Percentiles rank a stretch among this genome's conserved stretches.
Conservation (phyloP, 2,329 filamentous ascomycete genomes). For the Pseudogymnoascus sp. region DNA sequence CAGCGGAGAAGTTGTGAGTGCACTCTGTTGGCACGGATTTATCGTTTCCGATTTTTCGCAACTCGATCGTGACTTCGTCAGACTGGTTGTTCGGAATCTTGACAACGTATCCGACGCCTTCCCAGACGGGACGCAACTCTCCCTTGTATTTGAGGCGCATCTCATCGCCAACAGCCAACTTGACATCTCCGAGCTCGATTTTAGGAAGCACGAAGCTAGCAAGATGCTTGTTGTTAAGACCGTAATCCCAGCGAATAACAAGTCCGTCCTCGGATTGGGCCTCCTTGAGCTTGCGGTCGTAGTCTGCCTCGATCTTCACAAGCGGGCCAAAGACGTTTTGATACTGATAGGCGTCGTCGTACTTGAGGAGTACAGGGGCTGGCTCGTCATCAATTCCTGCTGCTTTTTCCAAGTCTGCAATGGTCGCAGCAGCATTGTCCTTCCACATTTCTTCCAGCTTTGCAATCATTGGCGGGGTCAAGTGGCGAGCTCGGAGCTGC, state of each 20-base stretch:
- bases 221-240: constrained; percentile 93
- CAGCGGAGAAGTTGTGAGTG: constrained; percentile 94
- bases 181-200: constrained; percentile 94
- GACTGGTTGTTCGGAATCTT: constrained; percentile 99
- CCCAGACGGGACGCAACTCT: constrained; percentile 85
- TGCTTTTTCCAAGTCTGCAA: constrained; percentile 85
- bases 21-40: constrained; percentile 94
- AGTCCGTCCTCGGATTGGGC: constrained; percentile 96
- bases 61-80: constrained; percentile 90
- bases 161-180: constrained; percentile 93
- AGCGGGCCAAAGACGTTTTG: constrained; percentile 97
- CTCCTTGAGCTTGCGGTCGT: constrained; percentile 97
- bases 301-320: constrained; percentile 98
- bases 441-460: constrained; percentile 99
- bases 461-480: constrained; percentile 89
- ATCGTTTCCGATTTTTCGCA: constrained; percentile 90
- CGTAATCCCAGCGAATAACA: constrained; percentile 87
- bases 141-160: constrained; percentile 97
- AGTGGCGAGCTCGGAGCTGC: constrained; percentile 86
- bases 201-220: constrained; percentile 95
- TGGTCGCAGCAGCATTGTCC: constrained; percentile 79
- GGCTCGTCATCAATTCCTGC: constrained; percentile 92
- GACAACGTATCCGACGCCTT: constrained; percentile 96
- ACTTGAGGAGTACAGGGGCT: constrained; percentile 81
- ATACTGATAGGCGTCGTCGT: constrained; percentile 96